Percentiles rank a stretch among this genome's conserved stretches.
Conservation (phyloP, 768 basidiomycete genomes). For the Rubroboletus pulcherrimus region DNA sequence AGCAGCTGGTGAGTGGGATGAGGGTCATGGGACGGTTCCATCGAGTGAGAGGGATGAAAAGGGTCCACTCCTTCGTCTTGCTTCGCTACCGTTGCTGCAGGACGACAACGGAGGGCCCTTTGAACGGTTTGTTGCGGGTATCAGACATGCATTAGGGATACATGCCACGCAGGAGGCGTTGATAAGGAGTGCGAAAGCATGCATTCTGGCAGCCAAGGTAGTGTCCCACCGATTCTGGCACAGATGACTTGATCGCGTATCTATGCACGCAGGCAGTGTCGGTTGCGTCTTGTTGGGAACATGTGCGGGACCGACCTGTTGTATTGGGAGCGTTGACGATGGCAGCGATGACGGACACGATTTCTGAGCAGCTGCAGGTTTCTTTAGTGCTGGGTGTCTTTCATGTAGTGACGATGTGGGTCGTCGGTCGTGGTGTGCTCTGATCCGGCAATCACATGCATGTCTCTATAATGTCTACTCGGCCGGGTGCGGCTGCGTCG, state of each 20-base stretch:
- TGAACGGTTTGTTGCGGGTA: neutral
- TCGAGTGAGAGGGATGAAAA: constrained; percentile 11
- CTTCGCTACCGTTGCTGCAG: constrained; percentile 4
- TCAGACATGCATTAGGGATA: constrained; percentile 5
- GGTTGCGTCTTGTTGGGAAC: constrained; percentile 18
- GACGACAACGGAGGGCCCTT: neutral
- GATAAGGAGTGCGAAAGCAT: constrained; percentile 33
- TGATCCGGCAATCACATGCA: constrained; percentile 15
- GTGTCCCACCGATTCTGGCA: neutral
- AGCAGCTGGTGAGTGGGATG: neutral
- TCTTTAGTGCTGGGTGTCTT: constrained; percentile 37
- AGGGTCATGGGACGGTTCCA: neutral
- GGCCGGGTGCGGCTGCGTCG: neutral
- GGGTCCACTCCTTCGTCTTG: constrained; percentile 14
- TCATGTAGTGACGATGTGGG: constrained; percentile 36
- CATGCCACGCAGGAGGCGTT: constrained; percentile 18
- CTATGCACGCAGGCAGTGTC: constrained; percentile 22
- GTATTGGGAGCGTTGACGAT: constrained; percentile 28
- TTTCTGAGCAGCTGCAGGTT: constrained; percentile 37
- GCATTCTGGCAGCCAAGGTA: constrained; percentile 36
- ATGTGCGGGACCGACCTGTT: constrained; percentile 24
- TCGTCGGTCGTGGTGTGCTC: neutral
- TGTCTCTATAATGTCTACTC: neutral
- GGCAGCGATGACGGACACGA: constrained; percentile 44
- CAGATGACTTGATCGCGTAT: neutral